Base-by-base conservation (phyloP, 768 basidiomycete genomes). In the Boletus eberwhitei region DNA sequence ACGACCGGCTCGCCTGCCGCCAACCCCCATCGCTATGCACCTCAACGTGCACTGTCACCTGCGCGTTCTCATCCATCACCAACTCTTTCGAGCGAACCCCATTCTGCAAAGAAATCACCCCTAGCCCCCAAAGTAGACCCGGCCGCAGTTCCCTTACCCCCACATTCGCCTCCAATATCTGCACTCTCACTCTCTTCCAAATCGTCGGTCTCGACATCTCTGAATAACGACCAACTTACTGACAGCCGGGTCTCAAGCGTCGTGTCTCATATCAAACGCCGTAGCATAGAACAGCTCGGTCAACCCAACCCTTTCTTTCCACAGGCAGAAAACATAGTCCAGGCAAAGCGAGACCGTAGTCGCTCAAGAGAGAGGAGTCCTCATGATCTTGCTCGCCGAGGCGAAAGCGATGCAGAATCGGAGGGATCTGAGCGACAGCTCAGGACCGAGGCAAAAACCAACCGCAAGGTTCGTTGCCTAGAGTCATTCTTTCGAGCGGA, bases 371-470 rank as follows among this genome's bases (percentile, higher is more conserved):
- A 69, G 34, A 38, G 54, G 26, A 58, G 53, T 22, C 60, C 46
- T 8, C 50, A 26, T 14, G 53, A 59, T 29, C 41, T 40, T 9
- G 37, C 13, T 34, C 61, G 60, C 16, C 68, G 57, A 36, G 55
- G 52, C 40, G 74, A 76, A 9, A 71, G 69, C 19, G 75, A 76
- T 19, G 62, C 61, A 14, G 74, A 70, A 32, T 57, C 65, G 14
- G 62, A 60, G 12, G 62, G 71, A 26, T 70, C 77, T 31, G 79
- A 83, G 50, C 78, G 74, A 46, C 82, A 86, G 64, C 79, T 82
- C 52, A 81, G 76, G 64, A 86, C 83, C 2, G 82, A 83, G 61
- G 90, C 91, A 12, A 92, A 90, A 74, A 87, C 89, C n/a, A 86
- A 87, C 68, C 83, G 90, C 54, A 93, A 93, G 85, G 90, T 91